phyloP scores from a whole-genome alignment of 2,329 filamentous ascomycete genomes.

The Sordariomycetes sp. region DNA sequence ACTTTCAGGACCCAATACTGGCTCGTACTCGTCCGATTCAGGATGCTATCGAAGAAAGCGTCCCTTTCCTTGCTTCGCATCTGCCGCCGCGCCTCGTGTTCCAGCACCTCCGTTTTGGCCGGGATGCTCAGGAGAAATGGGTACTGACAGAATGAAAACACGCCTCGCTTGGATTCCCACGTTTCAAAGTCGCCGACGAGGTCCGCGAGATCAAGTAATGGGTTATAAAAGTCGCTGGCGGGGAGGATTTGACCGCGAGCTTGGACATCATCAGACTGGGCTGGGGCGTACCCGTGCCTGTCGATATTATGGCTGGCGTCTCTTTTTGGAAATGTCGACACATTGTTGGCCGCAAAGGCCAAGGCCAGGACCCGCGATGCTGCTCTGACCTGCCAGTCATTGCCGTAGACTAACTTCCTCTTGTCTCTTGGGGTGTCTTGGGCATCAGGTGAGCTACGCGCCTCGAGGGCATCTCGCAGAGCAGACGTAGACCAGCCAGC shows the following conservation, averaged over 20 bases:
- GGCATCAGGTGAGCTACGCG: slow-evolving; percentile 11
- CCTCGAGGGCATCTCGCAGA: slow-evolving; percentile 65
- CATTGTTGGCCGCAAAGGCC: slow-evolving; percentile 71
- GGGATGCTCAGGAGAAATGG: slow-evolving; percentile 87
- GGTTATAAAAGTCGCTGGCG: slow-evolving; percentile 80
- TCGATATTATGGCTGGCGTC: background rate
- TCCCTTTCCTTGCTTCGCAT: slow-evolving; percentile 84
- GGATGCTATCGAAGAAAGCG: slow-evolving; percentile 83
- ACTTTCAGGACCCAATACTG: slow-evolving; percentile 71
- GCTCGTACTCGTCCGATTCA: slow-evolving; percentile 61
- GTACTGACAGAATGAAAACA: slow-evolving; percentile 85
- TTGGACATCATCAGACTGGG: slow-evolving; percentile 18
- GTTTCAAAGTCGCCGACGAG: slow-evolving; percentile 76
- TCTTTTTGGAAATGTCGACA: slow-evolving; percentile 17
- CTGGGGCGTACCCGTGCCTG: slow-evolving; percentile 17
- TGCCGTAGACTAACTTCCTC: slow-evolving; percentile 50
- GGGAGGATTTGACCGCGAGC: slow-evolving; percentile 54
- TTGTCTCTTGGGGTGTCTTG: background rate
- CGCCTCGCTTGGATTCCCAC: slow-evolving; percentile 67
- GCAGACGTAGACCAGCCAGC: slow-evolving; percentile 57
- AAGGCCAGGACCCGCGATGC: slow-evolving; percentile 71
- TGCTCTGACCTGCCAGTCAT: slow-evolving; percentile 85
- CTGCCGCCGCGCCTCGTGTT: slow-evolving; percentile 77
- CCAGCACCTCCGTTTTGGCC: slow-evolving; percentile 83
- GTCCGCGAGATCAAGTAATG: slow-evolving; percentile 76